Conservation (phyloP, 2,329 filamentous ascomycete genomes). For the Fusarium sp. region DNA sequence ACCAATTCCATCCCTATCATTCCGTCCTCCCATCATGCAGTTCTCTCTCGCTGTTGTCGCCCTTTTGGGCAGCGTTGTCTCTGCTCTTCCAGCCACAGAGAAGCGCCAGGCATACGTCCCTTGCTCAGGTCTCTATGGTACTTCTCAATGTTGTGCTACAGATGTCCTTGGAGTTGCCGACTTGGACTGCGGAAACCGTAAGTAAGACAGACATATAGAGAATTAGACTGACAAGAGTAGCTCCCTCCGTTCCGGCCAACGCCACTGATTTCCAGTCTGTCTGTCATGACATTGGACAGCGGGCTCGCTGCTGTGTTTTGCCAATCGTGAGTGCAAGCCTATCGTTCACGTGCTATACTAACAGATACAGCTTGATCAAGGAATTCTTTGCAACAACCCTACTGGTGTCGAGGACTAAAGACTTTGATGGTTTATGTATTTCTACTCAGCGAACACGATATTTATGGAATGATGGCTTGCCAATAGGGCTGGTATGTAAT, state of each 20-base stretch:
- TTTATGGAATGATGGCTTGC: background rate
- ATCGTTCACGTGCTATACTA: background rate
- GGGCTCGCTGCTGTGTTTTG: slow-evolving; percentile 70
- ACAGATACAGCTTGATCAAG: slow-evolving; percentile 50
- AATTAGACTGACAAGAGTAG: slow-evolving; percentile 31
- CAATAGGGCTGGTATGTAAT: background rate
- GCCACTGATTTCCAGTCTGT: slow-evolving; percentile 61
- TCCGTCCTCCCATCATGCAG: slow-evolving; percentile 49
- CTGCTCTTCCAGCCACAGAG: slow-evolving; percentile 51
- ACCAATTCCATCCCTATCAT: background rate
- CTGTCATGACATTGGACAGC: slow-evolving; percentile 66
- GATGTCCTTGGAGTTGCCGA: slow-evolving; percentile 72
- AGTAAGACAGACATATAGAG: slow-evolving; percentile 42
- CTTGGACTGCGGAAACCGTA: slow-evolving; percentile 70
- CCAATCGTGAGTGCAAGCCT: slow-evolving; percentile 57
- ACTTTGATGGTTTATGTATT: background rate
- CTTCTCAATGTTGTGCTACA: slow-evolving; percentile 72
- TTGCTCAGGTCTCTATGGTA: slow-evolving; percentile 61
- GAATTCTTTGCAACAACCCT: slow-evolving; percentile 56
- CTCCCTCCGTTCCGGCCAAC: slow-evolving; percentile 53
- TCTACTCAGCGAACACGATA: slow-evolving; percentile 6
- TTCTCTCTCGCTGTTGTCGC: slow-evolving; percentile 51
- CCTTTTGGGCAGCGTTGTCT: slow-evolving; percentile 44
- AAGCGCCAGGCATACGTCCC: slow-evolving; percentile 57
- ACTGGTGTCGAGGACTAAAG: slow-evolving; percentile 50